These are phyloP conservation scores for Mrakia hoshinonis DNA, from an alignment of 768 basidiomycete genomes.

Conservation along the genomic window DNA sequence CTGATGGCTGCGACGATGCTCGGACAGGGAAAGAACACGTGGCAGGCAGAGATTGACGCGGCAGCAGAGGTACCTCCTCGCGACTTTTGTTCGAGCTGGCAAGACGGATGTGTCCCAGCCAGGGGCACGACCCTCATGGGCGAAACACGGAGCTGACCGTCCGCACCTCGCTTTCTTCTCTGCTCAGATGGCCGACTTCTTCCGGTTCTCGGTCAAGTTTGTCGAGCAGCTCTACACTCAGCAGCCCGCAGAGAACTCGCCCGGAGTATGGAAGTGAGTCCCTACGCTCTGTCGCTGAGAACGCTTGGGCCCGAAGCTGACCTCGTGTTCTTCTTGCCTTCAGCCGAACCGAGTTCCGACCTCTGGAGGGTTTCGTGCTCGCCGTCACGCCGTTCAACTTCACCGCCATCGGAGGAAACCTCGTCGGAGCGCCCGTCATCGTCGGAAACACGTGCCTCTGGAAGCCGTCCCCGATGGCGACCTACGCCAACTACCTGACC, in stretches of 20 bases:
- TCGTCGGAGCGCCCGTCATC: slow-evolving; percentile 69
- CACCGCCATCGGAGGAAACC: slow-evolving; percentile 95
- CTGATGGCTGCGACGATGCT: slow-evolving; percentile 94
- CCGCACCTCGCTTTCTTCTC: background rate
- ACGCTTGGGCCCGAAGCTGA: background rate
- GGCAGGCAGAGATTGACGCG: slow-evolving; percentile 99
- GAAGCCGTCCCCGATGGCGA: slow-evolving; percentile 95
- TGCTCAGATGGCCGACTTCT: slow-evolving; percentile 71
- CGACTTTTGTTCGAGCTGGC: background rate
- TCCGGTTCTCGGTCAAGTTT: slow-evolving; percentile 92
- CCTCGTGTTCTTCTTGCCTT: background rate
- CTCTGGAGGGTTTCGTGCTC: slow-evolving; percentile 96
- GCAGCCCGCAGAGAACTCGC: slow-evolving; percentile 77
- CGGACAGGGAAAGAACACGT: slow-evolving; percentile 96
- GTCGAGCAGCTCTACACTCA: slow-evolving; percentile 88
- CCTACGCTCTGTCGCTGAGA: slow-evolving; percentile 7
- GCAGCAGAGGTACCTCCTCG: slow-evolving; percentile 75
- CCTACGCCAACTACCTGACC: slow-evolving; percentile 87
- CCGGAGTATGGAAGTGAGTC: slow-evolving; percentile 89
- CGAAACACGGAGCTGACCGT: slow-evolving; percentile 2
- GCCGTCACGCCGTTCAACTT: slow-evolving; percentile 94
- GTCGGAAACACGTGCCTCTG: slow-evolving; percentile 92
- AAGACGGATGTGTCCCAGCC: too few relatives aligned
- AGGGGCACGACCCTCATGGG: background rate
- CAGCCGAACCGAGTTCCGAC: slow-evolving; percentile 90